These are phyloP conservation scores for Syzygium aromaticum DNA, from an alignment of 345 rosid species.

Conservation along the genomic window DNA sequence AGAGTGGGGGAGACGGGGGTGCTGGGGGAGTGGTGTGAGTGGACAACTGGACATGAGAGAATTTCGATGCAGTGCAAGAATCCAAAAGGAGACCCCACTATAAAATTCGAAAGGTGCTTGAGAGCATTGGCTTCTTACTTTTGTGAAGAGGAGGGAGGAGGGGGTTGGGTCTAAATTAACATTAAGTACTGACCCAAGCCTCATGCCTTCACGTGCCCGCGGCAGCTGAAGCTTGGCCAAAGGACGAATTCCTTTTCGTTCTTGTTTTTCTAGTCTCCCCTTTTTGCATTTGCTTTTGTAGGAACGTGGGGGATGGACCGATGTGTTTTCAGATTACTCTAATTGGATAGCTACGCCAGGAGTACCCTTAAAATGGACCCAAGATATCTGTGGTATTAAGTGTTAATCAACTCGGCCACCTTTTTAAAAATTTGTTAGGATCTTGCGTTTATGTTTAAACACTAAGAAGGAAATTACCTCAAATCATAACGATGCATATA, in stretches of 20 bases:
- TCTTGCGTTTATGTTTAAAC: not conserved
- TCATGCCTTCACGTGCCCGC: conserved; percentile 34
- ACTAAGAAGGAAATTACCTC: not conserved
- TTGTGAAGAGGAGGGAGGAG: not conserved
- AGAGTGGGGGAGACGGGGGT: not conserved
- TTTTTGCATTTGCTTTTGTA: not conserved
- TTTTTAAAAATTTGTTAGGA: not conserved
- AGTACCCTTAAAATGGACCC: not conserved
- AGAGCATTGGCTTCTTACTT: not conserved
- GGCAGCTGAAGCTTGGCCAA: not conserved
- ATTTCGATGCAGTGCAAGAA: conserved; percentile 19
- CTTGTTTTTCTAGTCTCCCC: not conserved
- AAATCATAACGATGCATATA: too few species aligned
- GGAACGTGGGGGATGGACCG: not conserved
- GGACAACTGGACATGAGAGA: not conserved
- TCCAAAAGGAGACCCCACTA: conserved; percentile 17
- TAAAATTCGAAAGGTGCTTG: not conserved
- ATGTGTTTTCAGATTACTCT: not conserved
- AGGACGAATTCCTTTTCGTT: not conserved
- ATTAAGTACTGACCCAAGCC: conserved; percentile 10
- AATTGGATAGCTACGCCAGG: not conserved
- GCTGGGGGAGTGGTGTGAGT: not conserved
- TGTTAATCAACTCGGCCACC: not conserved
- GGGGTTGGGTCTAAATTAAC: not conserved
- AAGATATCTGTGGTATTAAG: not conserved